Evolutionary conservation across 116 monocot species (phyloP).

Genomic region (Thalassia testudinum): DNA sequence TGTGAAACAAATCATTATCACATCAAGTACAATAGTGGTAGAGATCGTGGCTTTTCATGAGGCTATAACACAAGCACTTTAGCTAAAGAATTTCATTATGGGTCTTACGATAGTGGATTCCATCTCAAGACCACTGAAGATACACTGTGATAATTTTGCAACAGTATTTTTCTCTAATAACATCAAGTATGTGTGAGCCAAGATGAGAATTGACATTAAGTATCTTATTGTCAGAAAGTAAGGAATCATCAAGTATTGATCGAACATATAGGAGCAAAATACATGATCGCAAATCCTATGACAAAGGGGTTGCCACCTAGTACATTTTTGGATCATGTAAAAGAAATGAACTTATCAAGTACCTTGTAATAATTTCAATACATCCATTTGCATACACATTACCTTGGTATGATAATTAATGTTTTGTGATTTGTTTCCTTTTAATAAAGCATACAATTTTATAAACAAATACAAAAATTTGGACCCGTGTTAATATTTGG

Average conservation of each 20-base stretch:
- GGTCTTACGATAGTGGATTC: not conserved
- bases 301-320: not conserved
- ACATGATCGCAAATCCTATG: not conserved
- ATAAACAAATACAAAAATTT: too few species aligned
- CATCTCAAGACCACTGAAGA: too few species aligned
- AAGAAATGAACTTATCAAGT: not conserved
- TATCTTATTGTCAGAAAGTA: not conserved
- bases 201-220: slow-evolving; percentile 1
- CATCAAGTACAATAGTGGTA: not conserved
- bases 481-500: too few species aligned
- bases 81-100: slow-evolving; percentile 1
- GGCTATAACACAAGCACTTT: not conserved
- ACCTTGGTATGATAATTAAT: too few species aligned
- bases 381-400: too few species aligned
- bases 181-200: not conserved
- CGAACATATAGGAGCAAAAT: not conserved
- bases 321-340: not conserved
- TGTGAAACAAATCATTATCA: not conserved
- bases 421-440: too few species aligned
- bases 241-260: not conserved
- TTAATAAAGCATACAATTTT: too few species aligned
- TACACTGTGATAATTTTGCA: slow-evolving; percentile 1
- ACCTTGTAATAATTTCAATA: too few species aligned
- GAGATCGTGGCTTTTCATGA: not conserved
- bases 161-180: slow-evolving; percentile 2